Percentiles rank a stretch among this genome's conserved stretches.
phyloP scores from a whole-genome alignment of 2,329 filamentous ascomycete species.

The Calonectria pseudoreteaudii region DNA sequence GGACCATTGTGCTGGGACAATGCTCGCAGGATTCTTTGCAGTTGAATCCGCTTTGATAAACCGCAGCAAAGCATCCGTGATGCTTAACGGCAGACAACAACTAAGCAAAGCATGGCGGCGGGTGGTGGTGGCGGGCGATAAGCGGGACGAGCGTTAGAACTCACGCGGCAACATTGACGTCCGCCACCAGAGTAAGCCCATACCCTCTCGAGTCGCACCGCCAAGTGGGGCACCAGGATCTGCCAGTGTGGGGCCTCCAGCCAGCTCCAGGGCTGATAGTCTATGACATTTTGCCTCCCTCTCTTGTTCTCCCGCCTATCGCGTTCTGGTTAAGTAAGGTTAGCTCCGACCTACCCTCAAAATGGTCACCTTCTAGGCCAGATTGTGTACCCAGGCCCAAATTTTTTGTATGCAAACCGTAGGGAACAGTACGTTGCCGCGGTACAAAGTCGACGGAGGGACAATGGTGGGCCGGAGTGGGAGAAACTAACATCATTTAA shows the following conservation, averaged over 20 bases:
- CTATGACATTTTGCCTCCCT: neutral
- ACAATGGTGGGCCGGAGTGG: too few relatives aligned
- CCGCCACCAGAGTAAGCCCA: constrained; percentile 21
- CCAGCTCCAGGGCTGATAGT: constrained; percentile 9
- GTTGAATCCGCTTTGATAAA: neutral
- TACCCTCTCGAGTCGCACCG: constrained; percentile 19
- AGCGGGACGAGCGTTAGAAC: neutral
- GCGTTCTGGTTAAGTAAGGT: too few relatives aligned
- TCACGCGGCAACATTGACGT: constrained; percentile 14
- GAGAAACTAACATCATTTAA: too few relatives aligned
- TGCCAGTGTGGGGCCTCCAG: constrained; percentile 18
- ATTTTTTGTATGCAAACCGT: too few relatives aligned
- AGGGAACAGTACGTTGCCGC: too few relatives aligned
- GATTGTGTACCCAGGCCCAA: too few relatives aligned
- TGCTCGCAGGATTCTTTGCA: neutral
- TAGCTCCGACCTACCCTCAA: too few relatives aligned
- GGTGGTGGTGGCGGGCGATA: neutral
- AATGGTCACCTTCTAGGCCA: too few relatives aligned
- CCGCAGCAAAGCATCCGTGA: constrained; percentile 23
- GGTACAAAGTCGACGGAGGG: too few relatives aligned
- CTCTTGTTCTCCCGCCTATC: neutral
- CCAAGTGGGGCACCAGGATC: constrained; percentile 24
- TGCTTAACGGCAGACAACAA: constrained; percentile 7
- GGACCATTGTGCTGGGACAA: constrained; percentile 2
- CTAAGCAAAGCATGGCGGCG: neutral